phyloP scores from a whole-genome alignment of 306 rosid genomes.

The Malus orientalis region DNA sequence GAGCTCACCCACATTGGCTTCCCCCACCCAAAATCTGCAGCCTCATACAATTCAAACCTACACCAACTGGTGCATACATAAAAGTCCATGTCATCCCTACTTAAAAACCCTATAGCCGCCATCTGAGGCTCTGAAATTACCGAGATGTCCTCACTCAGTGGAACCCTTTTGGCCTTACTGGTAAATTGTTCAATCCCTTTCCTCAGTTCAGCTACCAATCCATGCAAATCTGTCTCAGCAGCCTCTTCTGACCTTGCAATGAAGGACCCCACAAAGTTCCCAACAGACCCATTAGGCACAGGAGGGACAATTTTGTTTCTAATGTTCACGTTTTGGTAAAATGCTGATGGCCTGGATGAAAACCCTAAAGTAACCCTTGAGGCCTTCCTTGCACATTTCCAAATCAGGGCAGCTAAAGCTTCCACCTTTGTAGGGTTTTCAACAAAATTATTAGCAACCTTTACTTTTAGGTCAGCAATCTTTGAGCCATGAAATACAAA shows the following conservation, averaged over 20 bases:
- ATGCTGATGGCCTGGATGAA: neutral
- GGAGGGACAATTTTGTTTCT: slow-evolving; percentile 27
- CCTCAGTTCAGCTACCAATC: slow-evolving; percentile 15
- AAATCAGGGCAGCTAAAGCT: slow-evolving; percentile 26
- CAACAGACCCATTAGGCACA: slow-evolving; percentile 15
- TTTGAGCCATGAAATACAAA: slow-evolving; percentile 22
- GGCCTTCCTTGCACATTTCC: slow-evolving; percentile 21
- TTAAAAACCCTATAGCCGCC: neutral
- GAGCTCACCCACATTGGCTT: slow-evolving; percentile 21
- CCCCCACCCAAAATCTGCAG: slow-evolving; percentile 30
- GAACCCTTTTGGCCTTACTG: slow-evolving; percentile 3
- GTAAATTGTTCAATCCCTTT: slow-evolving; percentile 4
- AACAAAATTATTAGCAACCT: neutral
- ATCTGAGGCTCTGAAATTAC: neutral
- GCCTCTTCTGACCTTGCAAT: neutral
- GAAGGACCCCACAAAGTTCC: slow-evolving; percentile 20
- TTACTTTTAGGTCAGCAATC: slow-evolving; percentile 17
- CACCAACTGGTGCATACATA: slow-evolving; percentile 19
- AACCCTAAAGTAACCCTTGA: neutral
- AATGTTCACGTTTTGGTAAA: slow-evolving; percentile 24
- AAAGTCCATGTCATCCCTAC: neutral
- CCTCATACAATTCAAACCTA: slow-evolving; percentile 1
- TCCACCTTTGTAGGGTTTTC: slow-evolving; percentile 25
- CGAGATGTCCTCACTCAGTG: neutral
- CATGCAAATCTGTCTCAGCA: slow-evolving; percentile 6